Conservation (phyloP, 305 asterid species). For the Fraxinus nigra region DNA sequence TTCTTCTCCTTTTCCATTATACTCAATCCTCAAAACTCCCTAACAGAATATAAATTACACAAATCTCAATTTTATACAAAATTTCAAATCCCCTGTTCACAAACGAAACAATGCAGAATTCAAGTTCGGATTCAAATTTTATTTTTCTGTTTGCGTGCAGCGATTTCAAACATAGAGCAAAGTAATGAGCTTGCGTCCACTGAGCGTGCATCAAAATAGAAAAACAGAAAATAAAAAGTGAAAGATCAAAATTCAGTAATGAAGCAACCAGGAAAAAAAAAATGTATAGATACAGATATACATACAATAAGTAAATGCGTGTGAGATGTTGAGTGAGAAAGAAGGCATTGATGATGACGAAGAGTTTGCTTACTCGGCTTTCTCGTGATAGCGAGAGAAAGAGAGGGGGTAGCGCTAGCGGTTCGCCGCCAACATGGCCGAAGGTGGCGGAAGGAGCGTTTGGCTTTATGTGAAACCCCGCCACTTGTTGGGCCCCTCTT, state of each 20-base stretch:
- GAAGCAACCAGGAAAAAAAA: neutral
- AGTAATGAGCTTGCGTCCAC: neutral
- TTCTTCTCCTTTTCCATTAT: slow-evolving; percentile 65
- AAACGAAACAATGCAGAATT: neutral
- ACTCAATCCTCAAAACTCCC: slow-evolving; percentile 20
- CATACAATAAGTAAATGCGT: neutral
- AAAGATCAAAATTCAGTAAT: neutral
- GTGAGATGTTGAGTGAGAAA: neutral
- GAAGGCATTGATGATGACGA: neutral
- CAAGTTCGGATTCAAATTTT: neutral
- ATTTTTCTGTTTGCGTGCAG: neutral
- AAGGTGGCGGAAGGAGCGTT: slow-evolving; percentile 3
- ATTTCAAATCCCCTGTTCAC: slow-evolving; percentile 3
- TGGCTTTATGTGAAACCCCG: slow-evolving; percentile 7
- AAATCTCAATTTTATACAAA: slow-evolving; percentile 38
- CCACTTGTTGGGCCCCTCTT: neutral
- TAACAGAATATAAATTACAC: slow-evolving; percentile 1
- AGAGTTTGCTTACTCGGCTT: neutral
- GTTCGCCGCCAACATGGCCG: slow-evolving; percentile 6
- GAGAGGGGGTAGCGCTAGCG: neutral
- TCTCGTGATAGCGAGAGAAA: slow-evolving; percentile 10
- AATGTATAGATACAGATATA: neutral
- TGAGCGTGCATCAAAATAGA: neutral
- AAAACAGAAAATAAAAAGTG: neutral
- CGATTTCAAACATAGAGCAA: neutral